Conservation (phyloP, 1,139 yeast genomes). For the Barnettozyma hawaiiensis region DNA sequence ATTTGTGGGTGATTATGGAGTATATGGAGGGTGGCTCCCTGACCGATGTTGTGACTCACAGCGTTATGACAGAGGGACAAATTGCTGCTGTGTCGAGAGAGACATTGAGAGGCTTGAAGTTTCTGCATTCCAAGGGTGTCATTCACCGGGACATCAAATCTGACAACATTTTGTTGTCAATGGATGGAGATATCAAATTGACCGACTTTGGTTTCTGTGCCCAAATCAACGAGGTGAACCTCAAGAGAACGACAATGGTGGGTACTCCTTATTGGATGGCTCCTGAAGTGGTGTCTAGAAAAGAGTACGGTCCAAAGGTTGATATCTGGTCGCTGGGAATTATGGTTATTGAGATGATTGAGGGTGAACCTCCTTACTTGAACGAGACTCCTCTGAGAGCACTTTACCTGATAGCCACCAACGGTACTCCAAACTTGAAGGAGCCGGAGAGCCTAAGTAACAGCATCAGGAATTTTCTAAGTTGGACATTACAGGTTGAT, state of each 20-base stretch:
- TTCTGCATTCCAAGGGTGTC: conserved; percentile 83
- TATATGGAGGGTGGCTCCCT: conserved; percentile 97
- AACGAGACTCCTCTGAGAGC: conserved; percentile 92
- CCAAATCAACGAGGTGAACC: conserved; percentile 84
- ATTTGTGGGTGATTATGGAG: conserved; percentile 96
- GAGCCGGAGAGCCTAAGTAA: conserved; percentile 79
- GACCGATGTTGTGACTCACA: conserved; percentile 92
- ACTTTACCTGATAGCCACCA: conserved; percentile 85
- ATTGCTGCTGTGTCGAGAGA: conserved; percentile 95
- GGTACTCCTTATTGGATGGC: conserved; percentile 99
- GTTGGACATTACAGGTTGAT: conserved; percentile 79
- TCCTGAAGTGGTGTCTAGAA: conserved; percentile 91
- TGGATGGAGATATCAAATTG: conserved; percentile 84
- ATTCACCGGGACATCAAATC: conserved; percentile 96
- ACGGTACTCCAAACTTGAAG: conserved; percentile 89
- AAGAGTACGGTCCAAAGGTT: conserved; percentile 95
- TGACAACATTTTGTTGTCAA: conserved; percentile 84
- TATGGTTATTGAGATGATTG: conserved; percentile 97
- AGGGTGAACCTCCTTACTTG: conserved; percentile 96
- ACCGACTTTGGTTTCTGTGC: conserved; percentile 99
- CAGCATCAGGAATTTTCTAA: conserved; percentile 61
- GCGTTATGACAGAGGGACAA: conserved; percentile 96
- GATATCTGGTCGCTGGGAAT: conserved; percentile 98
- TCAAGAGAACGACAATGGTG: conserved; percentile 96
- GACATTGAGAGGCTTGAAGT: conserved; percentile 77